phyloP scores from a whole-genome alignment of 164 flowering plant species.

The Chimonanthus praecox region DNA sequence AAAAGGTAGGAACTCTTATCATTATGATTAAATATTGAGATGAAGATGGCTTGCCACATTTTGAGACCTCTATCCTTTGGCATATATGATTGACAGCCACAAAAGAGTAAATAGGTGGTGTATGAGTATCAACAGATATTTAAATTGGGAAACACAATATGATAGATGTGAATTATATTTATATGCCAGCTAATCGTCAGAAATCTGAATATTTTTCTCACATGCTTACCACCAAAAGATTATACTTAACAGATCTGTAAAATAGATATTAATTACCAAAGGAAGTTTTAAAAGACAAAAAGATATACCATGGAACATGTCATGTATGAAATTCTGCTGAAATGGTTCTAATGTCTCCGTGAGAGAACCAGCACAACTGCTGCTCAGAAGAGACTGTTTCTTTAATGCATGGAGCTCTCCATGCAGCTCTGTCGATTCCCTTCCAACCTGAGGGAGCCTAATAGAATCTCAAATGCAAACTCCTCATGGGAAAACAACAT shows the following conservation, averaged over 20 bases:
- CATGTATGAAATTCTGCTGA: constrained; percentile 35
- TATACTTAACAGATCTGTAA: neutral
- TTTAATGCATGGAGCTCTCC: constrained; percentile 47
- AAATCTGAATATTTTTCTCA: too few species aligned
- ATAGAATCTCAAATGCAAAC: constrained; percentile 4
- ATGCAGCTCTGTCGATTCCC: constrained; percentile 49
- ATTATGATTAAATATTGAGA: neutral
- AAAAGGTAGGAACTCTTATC: neutral
- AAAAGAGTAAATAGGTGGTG: neutral
- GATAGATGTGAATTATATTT: neutral
- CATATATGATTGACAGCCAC: neutral
- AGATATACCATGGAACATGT: constrained; percentile 50
- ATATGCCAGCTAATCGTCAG: too few species aligned
- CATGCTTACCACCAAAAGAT: neutral
- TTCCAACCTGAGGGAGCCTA: constrained; percentile 35
- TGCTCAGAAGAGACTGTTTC: constrained; percentile 38
- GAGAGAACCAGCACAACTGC: constrained; percentile 31
- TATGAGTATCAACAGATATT: neutral
- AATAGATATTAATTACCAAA: neutral
- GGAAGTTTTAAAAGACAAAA: neutral
- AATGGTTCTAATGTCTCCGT: constrained; percentile 45
- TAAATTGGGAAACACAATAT: neutral
- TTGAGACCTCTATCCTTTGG: neutral
- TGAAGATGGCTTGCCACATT: neutral
- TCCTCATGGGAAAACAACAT: neutral